Base-by-base conservation (phyloP, 768 basidiomycete genomes). In the Lentinus tigrinus region DNA sequence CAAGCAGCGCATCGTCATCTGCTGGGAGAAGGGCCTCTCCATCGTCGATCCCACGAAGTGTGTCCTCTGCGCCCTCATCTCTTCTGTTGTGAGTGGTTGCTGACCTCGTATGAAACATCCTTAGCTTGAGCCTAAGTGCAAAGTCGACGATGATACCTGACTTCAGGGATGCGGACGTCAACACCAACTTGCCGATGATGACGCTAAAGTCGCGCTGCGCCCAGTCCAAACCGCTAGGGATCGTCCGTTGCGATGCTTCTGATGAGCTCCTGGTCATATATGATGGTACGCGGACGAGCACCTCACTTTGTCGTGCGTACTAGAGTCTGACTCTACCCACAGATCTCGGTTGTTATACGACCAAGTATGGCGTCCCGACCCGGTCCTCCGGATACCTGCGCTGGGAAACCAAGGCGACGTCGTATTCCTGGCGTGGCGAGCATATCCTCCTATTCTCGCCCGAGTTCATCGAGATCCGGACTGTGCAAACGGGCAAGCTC, bases 291-390 rank as follows among this genome's bases (percentile, higher is more conserved):
- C 48, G 14, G 38, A 34, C 34, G 42, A 43, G 19, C 57, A 34
- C 38, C 24, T 16, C 40, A 11, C 40, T n/a, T 44, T 7, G 24
- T 10, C 28, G 47, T 13, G 28, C 53, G 52, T 37, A 50, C 51
- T 11, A 31, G n/a, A 19, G 23, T 1, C 16, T 19, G 31, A 47
- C 21, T 4, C 23, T 44, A 21, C n/a, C 53, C 34, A 8, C 58
- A 93, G 92, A 80, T 27, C 73, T 92, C 39, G 92, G 91, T 14
- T 90, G 84, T 65, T 93, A 88, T 68, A 82, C 92, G 64, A 82
- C 87, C 55, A 86, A 83, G 54, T 78, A 84, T 60, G 92, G 92
- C 2, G 69, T 75, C 1, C 90, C 89, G 3, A 76, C 75, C 11
- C 87, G 89, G 39, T 78, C 78, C 43, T 77, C 75, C 4, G 78